Evolutionary conservation across 768 basidiomycete species (phyloP).

Genomic region (Inosperma sp.): DNA sequence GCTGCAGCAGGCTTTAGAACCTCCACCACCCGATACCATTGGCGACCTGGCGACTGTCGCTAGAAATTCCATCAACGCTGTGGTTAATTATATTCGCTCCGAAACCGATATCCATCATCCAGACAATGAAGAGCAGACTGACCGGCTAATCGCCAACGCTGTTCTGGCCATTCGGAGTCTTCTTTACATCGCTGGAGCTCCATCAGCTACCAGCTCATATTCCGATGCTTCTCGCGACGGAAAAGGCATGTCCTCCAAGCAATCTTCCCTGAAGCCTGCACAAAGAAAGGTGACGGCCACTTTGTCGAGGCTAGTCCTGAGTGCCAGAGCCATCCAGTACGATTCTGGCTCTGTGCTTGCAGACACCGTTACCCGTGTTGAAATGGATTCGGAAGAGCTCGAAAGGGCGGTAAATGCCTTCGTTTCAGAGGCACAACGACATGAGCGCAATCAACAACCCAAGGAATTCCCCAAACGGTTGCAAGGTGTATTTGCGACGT

Average conservation of each 20-base stretch:
- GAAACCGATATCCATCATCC: constrained; percentile 40
- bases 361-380: constrained; percentile 66
- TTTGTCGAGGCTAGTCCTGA: constrained; percentile 83
- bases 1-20: constrained; percentile 55
- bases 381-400: constrained; percentile 71
- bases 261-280: constrained; percentile 67
- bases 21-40: constrained; percentile 53
- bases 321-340: constrained; percentile 84
- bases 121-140: constrained; percentile 56
- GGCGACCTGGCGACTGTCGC: constrained; percentile 58
- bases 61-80: constrained; percentile 55
- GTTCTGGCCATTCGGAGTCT: constrained; percentile 75
- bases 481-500: constrained; percentile 54
- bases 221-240: constrained; percentile 43
- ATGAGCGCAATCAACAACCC: constrained; percentile 36
- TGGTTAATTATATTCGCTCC: constrained; percentile 56
- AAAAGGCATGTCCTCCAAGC: constrained; percentile 40
- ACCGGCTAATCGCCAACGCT: constrained; percentile 55
- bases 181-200: constrained; percentile 61
- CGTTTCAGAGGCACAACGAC: constrained; percentile 63
- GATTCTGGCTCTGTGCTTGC: constrained; percentile 60
- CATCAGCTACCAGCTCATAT: constrained; percentile 56
- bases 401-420: constrained; percentile 67
- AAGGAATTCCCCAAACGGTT: constrained; percentile 47
- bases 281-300: constrained; percentile 87